These are phyloP conservation scores for Macaranga tanarius DNA, from an alignment of 441 rosid species.

Conservation along the genomic window DNA sequence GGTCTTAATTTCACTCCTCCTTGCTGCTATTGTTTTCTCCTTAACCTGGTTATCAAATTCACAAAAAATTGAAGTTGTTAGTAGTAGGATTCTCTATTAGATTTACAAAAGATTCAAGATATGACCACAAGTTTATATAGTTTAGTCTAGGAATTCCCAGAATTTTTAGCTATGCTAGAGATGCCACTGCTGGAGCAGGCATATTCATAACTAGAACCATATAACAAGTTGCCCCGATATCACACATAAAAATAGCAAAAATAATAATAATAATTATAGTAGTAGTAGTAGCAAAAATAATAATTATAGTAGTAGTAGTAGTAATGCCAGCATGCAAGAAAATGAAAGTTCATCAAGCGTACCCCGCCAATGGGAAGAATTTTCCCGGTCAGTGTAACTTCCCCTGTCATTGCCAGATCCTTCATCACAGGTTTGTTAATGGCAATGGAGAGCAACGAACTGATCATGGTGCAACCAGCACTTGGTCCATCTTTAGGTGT, in stretches of 20 bases:
- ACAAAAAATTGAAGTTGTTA: background rate
- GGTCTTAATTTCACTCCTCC: slow-evolving; percentile 83
- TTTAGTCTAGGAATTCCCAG: background rate
- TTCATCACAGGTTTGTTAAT: slow-evolving; percentile 64
- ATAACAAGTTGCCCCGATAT: background rate
- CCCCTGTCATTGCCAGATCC: slow-evolving; percentile 98
- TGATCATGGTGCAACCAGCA: slow-evolving; percentile 96
- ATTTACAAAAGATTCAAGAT: background rate
- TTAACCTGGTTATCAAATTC: slow-evolving; percentile 52
- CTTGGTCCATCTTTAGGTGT: slow-evolving; percentile 95
- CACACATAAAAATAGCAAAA: background rate
- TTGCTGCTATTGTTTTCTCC: slow-evolving; percentile 94
- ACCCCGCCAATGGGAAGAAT: slow-evolving; percentile 97
- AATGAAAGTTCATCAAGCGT: slow-evolving; percentile 28
- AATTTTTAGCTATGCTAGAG: background rate
- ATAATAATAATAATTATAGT: background rate
- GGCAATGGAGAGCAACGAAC: slow-evolving; percentile 87
- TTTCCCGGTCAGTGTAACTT: slow-evolving; percentile 80
- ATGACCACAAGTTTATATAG: background rate
- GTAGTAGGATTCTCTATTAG: background rate
- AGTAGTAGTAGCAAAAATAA: background rate
- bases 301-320: too few species aligned
- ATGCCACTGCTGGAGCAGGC: background rate
- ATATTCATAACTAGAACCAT: background rate
- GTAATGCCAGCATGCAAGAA: background rate